Percentiles rank a stretch among this genome's conserved stretches.
phyloP scores from a whole-genome alignment of 2,329 filamentous ascomycete species.

The Claviceps quebecensis region DNA sequence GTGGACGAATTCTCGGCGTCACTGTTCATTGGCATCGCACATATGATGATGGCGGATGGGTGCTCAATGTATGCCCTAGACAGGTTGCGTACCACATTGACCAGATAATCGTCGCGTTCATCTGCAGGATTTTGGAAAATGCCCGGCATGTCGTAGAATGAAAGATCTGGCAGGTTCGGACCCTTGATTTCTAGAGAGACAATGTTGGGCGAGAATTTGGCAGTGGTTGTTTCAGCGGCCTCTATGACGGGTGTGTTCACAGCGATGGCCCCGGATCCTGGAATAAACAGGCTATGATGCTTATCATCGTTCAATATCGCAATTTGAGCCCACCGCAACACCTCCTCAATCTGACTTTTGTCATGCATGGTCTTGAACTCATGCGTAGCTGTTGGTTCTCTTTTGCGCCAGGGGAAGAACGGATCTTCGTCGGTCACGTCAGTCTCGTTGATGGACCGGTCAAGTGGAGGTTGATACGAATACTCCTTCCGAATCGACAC shows the following conservation, averaged over 20 bases:
- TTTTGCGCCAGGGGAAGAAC: slow-evolving; percentile 52
- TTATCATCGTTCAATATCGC: slow-evolving; percentile 58
- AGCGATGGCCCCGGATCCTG: slow-evolving; percentile 28
- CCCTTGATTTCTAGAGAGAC: slow-evolving; percentile 64
- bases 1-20: slow-evolving; percentile 66
- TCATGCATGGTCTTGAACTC: slow-evolving; percentile 52
- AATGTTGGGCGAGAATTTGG: slow-evolving; percentile 71
- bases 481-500: slow-evolving; percentile 56
- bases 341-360: slow-evolving; percentile 48
- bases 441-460: slow-evolving; percentile 26
- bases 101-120: slow-evolving; percentile 51
- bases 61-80: slow-evolving; percentile 57
- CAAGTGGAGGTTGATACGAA: slow-evolving; percentile 30
- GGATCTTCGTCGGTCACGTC: slow-evolving; percentile 36
- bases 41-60: slow-evolving; percentile 58
- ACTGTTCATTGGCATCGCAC: slow-evolving; percentile 63
- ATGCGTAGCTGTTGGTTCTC: slow-evolving; percentile 27
- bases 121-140: slow-evolving; percentile 59
- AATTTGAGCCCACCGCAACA: slow-evolving; percentile 61
- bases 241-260: slow-evolving; percentile 20
- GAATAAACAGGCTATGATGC: slow-evolving; percentile 38
- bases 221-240: slow-evolving; percentile 31
- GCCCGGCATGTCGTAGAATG: slow-evolving; percentile 76
- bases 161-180: slow-evolving; percentile 55
- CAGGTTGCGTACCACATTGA: slow-evolving; percentile 57